Percentiles rank a stretch among this genome's conserved stretches.
Conservation (phyloP, 257 asterid species). For the Nyctanthes arbortristis region DNA sequence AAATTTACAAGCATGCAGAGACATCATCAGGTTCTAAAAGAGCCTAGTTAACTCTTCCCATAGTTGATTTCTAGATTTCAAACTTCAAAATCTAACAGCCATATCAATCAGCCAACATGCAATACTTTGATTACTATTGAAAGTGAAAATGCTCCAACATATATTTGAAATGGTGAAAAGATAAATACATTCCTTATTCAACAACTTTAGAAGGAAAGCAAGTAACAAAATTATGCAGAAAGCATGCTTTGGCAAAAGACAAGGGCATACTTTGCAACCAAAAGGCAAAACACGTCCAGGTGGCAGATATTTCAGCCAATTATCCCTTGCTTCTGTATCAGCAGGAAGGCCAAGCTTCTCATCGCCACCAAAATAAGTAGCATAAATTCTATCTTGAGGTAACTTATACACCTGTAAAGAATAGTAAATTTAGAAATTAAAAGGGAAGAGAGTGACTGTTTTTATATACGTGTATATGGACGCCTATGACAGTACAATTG, state of each 20-base stretch:
- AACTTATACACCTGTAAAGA: conserved; percentile 58
- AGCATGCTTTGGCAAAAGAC: background rate
- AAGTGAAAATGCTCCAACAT: background rate
- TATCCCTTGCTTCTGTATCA: conserved; percentile 76
- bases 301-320: conserved; percentile 92
- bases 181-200: background rate
- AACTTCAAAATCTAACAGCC: no score
- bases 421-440: conserved; percentile 12
- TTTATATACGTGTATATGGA: conserved; percentile 1
- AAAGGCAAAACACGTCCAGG: conserved; percentile 78
- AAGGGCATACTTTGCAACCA: conserved; percentile 72
- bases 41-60: background rate
- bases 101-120: background rate
- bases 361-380: conserved; percentile 99
- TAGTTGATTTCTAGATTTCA: background rate
- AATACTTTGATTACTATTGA: background rate
- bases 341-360: conserved; percentile 85
- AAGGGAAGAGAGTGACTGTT: background rate
- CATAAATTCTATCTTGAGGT: conserved; percentile 71
- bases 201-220: background rate
- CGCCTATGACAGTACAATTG: background rate
- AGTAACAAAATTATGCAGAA: no score
- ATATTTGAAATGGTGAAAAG: background rate
- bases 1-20: no score
- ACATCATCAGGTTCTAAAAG: background rate